Percentiles rank a stretch among this genome's conserved stretches.
phyloP scores from a whole-genome alignment of 495 filamentous ascomycete species.

The Coniosporium apollinis region DNA sequence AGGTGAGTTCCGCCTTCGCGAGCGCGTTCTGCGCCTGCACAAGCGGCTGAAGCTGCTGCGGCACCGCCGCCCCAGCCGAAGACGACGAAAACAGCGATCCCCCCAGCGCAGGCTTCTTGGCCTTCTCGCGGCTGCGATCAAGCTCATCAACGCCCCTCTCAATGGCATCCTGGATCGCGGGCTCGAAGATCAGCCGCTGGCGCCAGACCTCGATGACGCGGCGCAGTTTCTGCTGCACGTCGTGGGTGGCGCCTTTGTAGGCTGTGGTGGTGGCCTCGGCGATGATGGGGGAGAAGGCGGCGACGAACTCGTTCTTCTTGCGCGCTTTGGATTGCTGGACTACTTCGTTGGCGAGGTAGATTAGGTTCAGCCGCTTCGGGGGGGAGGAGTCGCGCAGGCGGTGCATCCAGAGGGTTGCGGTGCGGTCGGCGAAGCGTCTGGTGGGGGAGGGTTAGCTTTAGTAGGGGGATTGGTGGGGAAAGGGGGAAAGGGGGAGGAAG shows the following conservation, averaged over 20 bases:
- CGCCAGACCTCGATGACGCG: slow-evolving; percentile 92
- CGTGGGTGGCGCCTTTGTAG: slow-evolving; percentile 69
- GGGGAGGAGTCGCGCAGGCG: slow-evolving; percentile 69
- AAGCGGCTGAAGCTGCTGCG: slow-evolving; percentile 60
- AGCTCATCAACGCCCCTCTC: slow-evolving; percentile 64
- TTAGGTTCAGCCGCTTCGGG: slow-evolving; percentile 71
- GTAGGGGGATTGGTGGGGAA: not conserved
- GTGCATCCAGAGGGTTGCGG: slow-evolving; percentile 75
- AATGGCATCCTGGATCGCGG: slow-evolving; percentile 55
- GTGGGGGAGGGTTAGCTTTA: slow-evolving; percentile 2
- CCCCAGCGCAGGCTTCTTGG: slow-evolving; percentile 48
- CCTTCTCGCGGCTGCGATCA: no score
- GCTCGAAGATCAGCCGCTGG: slow-evolving; percentile 70
- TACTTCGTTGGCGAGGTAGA: slow-evolving; percentile 96
- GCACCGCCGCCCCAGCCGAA: slow-evolving; percentile 56
- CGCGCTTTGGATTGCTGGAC: slow-evolving; percentile 86
- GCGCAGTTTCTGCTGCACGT: slow-evolving; percentile 72
- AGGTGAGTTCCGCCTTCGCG: slow-evolving; percentile 46
- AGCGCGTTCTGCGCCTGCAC: slow-evolving; percentile 54
- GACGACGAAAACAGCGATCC: slow-evolving; percentile 60
- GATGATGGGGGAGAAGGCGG: slow-evolving; percentile 77
- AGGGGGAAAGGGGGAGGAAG: not conserved
- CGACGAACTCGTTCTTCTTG: slow-evolving; percentile 77
- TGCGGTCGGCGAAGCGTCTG: slow-evolving; percentile 79
- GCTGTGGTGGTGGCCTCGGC: slow-evolving; percentile 69